Percentiles rank a stretch among this genome's conserved stretches.
Conservation (phyloP, 2,329 filamentous ascomycete genomes). For the Coniella vitis region DNA sequence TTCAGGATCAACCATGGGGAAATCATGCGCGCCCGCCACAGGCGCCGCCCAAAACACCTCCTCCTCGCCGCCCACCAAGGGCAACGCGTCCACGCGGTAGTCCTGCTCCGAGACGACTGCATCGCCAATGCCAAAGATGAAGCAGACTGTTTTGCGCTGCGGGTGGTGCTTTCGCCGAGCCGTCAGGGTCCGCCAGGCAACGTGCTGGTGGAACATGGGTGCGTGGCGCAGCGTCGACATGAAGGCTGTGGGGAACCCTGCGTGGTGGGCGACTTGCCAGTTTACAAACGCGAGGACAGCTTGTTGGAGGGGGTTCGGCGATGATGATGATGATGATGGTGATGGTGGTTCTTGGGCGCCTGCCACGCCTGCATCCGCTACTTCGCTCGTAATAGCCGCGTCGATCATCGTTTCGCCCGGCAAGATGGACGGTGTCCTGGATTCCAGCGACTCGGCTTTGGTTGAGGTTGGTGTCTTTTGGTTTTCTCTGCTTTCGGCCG, state of each 20-base stretch:
- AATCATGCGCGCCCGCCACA: conserved; percentile 52
- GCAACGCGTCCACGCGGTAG: conserved; percentile 42
- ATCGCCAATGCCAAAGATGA: conserved; percentile 45
- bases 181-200: conserved; percentile 42
- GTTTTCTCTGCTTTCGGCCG: conserved; percentile 2
- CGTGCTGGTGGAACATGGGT: conserved; percentile 46
- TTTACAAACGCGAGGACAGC: conserved; percentile 45
- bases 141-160: conserved; percentile 36
- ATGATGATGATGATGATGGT: no score
- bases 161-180: conserved; percentile 11
- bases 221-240: conserved; percentile 50
- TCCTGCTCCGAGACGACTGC: conserved; percentile 46
- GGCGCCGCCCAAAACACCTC: conserved; percentile 43
- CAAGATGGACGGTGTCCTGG: background rate
- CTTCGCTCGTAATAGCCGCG: conserved; percentile 18
- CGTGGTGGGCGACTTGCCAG: conserved; percentile 51
- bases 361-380: conserved; percentile 26
- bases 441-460: background rate
- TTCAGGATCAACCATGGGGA: conserved; percentile 50
- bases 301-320: conserved; percentile 34
- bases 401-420: conserved; percentile 21
- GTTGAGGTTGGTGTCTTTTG: background rate
- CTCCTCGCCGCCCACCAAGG: conserved; percentile 40
- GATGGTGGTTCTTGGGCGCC: no score
- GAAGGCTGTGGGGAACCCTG: conserved; percentile 53